Evolutionary conservation across 495 filamentous ascomycete genomes (phyloP).

Genomic region (Penicillium steckii): DNA sequence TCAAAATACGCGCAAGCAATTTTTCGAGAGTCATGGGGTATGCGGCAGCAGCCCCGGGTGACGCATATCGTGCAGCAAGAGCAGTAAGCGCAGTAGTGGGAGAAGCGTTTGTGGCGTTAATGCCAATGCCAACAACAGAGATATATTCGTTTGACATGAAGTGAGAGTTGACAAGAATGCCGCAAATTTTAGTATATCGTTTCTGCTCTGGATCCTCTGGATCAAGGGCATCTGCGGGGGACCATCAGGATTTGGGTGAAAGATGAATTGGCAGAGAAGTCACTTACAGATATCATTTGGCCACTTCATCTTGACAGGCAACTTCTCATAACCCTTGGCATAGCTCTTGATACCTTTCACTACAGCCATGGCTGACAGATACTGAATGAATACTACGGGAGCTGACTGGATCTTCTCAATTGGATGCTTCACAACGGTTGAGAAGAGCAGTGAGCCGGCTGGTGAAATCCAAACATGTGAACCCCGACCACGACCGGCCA

Average conservation of each 20-base stretch:
- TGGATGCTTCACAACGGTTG: slow-evolving; percentile 78
- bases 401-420: slow-evolving; percentile 66
- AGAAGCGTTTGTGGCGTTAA: slow-evolving; percentile 83
- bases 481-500: slow-evolving; percentile 89
- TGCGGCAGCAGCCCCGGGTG: slow-evolving; percentile 20
- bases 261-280: not conserved
- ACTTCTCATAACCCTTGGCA: slow-evolving; percentile 64
- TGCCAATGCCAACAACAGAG: slow-evolving; percentile 82
- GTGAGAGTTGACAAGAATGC: slow-evolving; percentile 88
- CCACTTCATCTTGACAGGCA: slow-evolving; percentile 93
- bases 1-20: slow-evolving; percentile 78
- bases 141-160: slow-evolving; percentile 78
- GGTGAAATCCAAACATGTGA: slow-evolving; percentile 95
- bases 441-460: slow-evolving; percentile 81
- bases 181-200: slow-evolving; percentile 85
- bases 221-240: slow-evolving; percentile 63
- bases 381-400: slow-evolving; percentile 92
- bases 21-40: slow-evolving; percentile 72
- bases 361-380: slow-evolving; percentile 86
- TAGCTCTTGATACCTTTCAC: slow-evolving; percentile 83
- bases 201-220: slow-evolving; percentile 59
- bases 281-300: slow-evolving; percentile 84
- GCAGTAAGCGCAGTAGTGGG: slow-evolving; percentile 87
- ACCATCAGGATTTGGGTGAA: not conserved
- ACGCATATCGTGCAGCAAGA: slow-evolving; percentile 48